Base-by-base conservation (phyloP, 257 asterid species). In the Salvia hispanica region DNA sequence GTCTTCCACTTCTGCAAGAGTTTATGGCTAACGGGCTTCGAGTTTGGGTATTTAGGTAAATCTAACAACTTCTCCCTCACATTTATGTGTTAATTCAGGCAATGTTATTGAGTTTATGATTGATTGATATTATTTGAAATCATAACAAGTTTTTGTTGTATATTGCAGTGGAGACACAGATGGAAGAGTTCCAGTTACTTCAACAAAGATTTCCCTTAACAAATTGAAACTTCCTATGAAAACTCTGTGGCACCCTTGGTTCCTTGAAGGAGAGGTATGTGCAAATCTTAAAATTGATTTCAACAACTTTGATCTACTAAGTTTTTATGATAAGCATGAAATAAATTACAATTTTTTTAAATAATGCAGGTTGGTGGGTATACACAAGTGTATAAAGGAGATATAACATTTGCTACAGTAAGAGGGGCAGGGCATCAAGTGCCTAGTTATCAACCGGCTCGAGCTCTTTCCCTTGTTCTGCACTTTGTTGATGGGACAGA, bases 341-440 rank as follows among this genome's bases (percentile, higher is more conserved):
- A 37, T 37, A 4, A 37, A 21, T 21, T 21, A 2, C 2, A 21
- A 0, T 21, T 14, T 36, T 28, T 18, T 7, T n/a, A n/a, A 2
- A 14, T 7, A 11, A 59, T 58, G 33, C 31, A 89, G 95, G 95
- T 89, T 36, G 96, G 90, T 61, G 96, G 97, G 18, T 90, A 78
- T n/a, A 68, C 88, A 28, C 83, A 83, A 76, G 76, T 73, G 5
- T 88, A 88, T 18, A 46, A 79, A 48, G 80, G 78, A 2, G 75
- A 88, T 36, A 10, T 90, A 44, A 84, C 92, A 67, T 86, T 90
- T 83, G 86, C 85, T 0, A 90, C 92, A 1, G 88, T 88, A 0
- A 75, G 92, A 81, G 96, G 89, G 16, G 96, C 97, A 42, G 96
- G 97, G 6, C 97, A 90, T 74, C 88, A 90, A 79, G 97, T 86